Evolutionary conservation across 352 stramenopile genomes (phyloP).

Genomic region (Phytophthora hibernalis): DNA sequence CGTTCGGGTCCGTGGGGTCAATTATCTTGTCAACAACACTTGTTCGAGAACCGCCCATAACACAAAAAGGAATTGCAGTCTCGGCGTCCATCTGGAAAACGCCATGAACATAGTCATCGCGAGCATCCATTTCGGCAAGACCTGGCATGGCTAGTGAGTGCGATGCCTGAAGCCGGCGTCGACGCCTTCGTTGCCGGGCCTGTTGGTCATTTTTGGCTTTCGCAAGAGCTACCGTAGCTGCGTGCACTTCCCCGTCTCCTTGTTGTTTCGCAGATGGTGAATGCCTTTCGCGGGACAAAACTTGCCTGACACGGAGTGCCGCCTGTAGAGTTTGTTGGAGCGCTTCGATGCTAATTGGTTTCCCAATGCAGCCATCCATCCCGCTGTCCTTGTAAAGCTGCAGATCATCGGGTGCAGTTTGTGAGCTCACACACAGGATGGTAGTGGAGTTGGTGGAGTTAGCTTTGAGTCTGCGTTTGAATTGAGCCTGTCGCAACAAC

Average conservation of each 20-base stretch:
- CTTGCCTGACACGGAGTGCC: conserved; percentile 46
- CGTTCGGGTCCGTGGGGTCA: conserved; percentile 27
- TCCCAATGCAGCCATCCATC: conserved; percentile 93
- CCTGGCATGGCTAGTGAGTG: conserved; percentile 52
- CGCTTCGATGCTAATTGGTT: conserved; percentile 72
- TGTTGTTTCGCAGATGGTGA: conserved; percentile 3
- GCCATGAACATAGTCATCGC: conserved; percentile 57
- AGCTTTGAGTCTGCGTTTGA: conserved; percentile 50
- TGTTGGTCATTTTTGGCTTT: conserved; percentile 55
- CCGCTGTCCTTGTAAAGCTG: conserved; percentile 88
- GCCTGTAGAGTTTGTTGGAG: conserved; percentile 84
- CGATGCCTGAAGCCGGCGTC: conserved; percentile 49
- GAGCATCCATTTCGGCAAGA: conserved; percentile 54
- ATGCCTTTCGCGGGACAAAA: conserved; percentile 1
- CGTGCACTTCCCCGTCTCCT: conserved; percentile 32
- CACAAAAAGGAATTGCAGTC: conserved; percentile 92
- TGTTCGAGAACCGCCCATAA: conserved; percentile 64
- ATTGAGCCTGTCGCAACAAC: conserved; percentile 81
- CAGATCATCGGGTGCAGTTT: conserved; percentile 74
- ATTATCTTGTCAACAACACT: conserved; percentile 6
- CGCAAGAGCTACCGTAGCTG: conserved; percentile 48
- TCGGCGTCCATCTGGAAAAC: conserved; percentile 94
- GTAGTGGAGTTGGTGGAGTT: conserved; percentile 17
- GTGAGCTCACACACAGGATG: conserved; percentile 77
- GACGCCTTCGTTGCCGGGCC: conserved; percentile 44